These are phyloP conservation scores for Fusarium oligoseptatum DNA, from an alignment of 2,329 filamentous ascomycete species.

Conservation along the genomic window DNA sequence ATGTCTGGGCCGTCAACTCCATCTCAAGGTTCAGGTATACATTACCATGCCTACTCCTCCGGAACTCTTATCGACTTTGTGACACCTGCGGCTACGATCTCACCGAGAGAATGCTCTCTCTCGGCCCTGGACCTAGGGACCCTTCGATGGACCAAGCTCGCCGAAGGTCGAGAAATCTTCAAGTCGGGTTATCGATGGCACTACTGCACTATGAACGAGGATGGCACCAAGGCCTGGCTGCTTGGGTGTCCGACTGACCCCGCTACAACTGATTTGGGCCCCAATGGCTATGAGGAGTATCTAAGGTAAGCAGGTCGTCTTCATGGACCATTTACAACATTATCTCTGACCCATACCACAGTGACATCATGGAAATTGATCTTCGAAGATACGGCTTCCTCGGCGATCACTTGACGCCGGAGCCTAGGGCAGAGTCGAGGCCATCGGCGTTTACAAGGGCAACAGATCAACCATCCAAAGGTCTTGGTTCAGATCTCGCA, in stretches of 20 bases:
- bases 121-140: conserved; percentile 89
- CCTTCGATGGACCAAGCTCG: conserved; percentile 93
- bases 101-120: conserved; percentile 87
- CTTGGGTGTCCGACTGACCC: conserved; percentile 89
- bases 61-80: conserved; percentile 94
- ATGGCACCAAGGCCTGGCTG: conserved; percentile 96
- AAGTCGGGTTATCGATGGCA: conserved; percentile 95
- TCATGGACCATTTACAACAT: not conserved
- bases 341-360: conserved; percentile 44
- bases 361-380: conserved; percentile 94
- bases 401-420: conserved; percentile 77
- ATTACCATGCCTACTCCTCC: conserved; percentile 96
- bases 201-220: conserved; percentile 95
- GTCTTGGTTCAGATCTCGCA: conserved; percentile 87
- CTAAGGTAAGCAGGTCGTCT: conserved; percentile 65
- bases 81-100: conserved; percentile 89
- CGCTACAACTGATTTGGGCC: conserved; percentile 72
- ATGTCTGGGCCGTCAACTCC: conserved; percentile 84
- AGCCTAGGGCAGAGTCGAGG: conserved; percentile 64
- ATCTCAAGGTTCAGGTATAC: conserved; percentile 88
- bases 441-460: conserved; percentile 62
- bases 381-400: conserved; percentile 91
- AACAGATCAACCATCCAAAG: conserved; percentile 69
- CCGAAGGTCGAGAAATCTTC: conserved; percentile 94
- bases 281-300: conserved; percentile 86